Evolutionary conservation across 192 early-diverging fungal genomes (phyloP).

Genomic region (Backusella luteola): DNA sequence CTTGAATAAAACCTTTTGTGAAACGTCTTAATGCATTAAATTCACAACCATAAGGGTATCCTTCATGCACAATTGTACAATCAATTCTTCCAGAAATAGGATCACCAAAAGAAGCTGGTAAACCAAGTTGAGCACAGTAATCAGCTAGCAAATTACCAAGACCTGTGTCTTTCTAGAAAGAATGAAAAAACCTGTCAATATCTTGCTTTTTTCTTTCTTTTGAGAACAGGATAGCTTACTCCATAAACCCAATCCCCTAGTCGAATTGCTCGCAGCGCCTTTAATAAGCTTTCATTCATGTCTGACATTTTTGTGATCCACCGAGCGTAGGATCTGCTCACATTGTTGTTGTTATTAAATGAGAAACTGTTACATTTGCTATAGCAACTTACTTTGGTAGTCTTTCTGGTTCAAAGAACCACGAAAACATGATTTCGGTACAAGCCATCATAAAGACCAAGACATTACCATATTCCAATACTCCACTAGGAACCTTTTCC

Average conservation of each 20-base stretch:
- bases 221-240: neutral
- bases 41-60: constrained; percentile 46
- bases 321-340: constrained; percentile 45
- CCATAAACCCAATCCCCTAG: constrained; percentile 38
- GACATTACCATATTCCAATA: constrained; percentile 46
- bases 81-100: constrained; percentile 44
- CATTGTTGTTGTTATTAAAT: neutral
- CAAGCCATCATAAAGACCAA: constrained; percentile 50
- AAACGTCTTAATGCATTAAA: constrained; percentile 35
- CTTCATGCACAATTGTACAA: constrained; percentile 53
- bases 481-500: constrained; percentile 40
- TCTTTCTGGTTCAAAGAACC: constrained; percentile 52
- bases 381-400: constrained; percentile 44
- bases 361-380: no score
- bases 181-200: neutral
- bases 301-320: constrained; percentile 60
- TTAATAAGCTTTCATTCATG: constrained; percentile 54
- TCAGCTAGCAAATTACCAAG: constrained; percentile 1
- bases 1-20: constrained; percentile 39
- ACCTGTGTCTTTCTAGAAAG: constrained; percentile 26
- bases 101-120: constrained; percentile 34
- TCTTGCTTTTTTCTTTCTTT: neutral
- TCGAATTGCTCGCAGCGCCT: constrained; percentile 44
- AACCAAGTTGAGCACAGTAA: constrained; percentile 27
- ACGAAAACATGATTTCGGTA: constrained; percentile 63